Base-by-base conservation (phyloP, 306 rosid genomes). In the Spatholobus suberectus region DNA sequence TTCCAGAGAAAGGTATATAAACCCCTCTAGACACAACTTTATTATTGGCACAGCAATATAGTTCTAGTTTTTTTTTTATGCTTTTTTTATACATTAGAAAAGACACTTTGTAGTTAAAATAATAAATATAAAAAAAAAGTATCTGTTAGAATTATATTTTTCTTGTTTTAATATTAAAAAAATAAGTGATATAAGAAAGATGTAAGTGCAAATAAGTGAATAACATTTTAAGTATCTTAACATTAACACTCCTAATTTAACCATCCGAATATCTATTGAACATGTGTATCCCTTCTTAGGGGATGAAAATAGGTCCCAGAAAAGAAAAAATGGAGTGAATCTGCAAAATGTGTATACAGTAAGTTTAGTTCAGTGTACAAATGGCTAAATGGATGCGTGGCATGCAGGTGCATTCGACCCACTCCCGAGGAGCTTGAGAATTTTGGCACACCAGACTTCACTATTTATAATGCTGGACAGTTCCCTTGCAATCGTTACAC, bases 401-500 rank as follows among this genome's bases (percentile, higher is more conserved):
- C 23, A 17, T 66, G 52, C 89, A 94, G 98, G 98, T 94, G 98
- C 78, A 94, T 94, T 77, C 92, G 98, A 74, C 97, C 98, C 5
- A 87, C 90, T 38, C 87, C 77, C 1, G 89, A 88, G 82, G 98
- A 94, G 90, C 91, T 94, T 82, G 90, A 91, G 91, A 59, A 87
- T 55, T 94, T 94, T 62, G 97, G 97, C 15, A 90, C 94, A 73
- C 98, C 98, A 5, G 97, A 94, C 80, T 94, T 94, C 85, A 94
- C 97, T 10, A 94, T 93, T 66, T 93, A 92, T 85, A 94, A 94
- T 37, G 98, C 98, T 20, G 98, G 98, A 12, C 90, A 88, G 76
- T 94, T 94, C 75, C 98, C 98, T 3, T 94, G 98, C 72, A 94
- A 94, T 78, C 96, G 97, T 85, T 94, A 87, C 67, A 94, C 97